Percentiles rank a stretch among this genome's conserved stretches.
These are phyloP conservation scores for Trichosporon ovoides DNA, from an alignment of 1,284 basidiomycete genomes.

Conservation along the genomic window DNA sequence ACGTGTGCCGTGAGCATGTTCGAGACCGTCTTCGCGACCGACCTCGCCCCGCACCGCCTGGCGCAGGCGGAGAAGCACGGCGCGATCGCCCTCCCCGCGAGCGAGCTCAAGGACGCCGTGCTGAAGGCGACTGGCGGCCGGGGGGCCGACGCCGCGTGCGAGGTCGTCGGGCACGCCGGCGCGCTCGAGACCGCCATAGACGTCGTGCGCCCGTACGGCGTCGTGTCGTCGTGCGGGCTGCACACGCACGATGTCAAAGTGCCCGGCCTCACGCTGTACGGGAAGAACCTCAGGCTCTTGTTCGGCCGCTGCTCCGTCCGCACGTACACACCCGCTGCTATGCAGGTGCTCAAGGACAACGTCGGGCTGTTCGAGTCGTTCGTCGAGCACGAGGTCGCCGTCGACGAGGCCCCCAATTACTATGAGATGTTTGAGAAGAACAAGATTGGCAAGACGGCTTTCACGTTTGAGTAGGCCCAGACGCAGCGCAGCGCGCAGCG, in stretches of 20 bases:
- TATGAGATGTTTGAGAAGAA: constrained; percentile 45
- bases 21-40: constrained; percentile 39
- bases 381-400: constrained; percentile 40
- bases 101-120: constrained; percentile 30
- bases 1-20: constrained; percentile 46
- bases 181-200: constrained; percentile 68
- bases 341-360: constrained; percentile 57
- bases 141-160: constrained; percentile 50
- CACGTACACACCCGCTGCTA: constrained; percentile 67
- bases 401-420: constrained; percentile 44
- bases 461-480: constrained; percentile 25
- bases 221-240: constrained; percentile 72
- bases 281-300: constrained; percentile 59
- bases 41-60: constrained; percentile 29
- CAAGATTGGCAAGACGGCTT: constrained; percentile 46
- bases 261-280: constrained; percentile 59
- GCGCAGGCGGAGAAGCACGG: constrained; percentile 41
- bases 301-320: constrained; percentile 78
- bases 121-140: constrained; percentile 40
- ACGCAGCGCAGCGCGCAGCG: no score
- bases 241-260: constrained; percentile 39
- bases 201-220: constrained; percentile 72
- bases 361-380: constrained; percentile 41
- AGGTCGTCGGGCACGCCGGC: constrained; percentile 72
- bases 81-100: constrained; percentile 39